A percentile compares a stretch with the other conserved stretches of the same genome.
These are phyloP conservation scores for Suillus ampliporus DNA, from an alignment of 768 basidiomycete species.

Conservation along the genomic window DNA sequence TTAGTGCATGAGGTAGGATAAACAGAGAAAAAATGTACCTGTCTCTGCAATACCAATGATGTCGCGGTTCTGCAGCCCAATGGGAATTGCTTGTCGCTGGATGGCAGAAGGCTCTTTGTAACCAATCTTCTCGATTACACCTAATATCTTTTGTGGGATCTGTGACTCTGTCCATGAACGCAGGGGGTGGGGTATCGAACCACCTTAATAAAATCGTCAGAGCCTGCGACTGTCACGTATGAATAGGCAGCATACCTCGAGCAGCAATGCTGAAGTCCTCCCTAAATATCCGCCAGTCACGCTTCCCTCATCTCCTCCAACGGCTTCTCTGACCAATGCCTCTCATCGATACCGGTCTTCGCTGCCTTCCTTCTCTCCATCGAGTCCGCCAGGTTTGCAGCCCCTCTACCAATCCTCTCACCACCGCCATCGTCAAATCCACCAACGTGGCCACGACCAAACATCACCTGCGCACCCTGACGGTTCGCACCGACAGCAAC, in stretches of 20 bases:
- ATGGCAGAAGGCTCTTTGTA: constrained; percentile 98
- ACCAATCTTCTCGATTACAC: constrained; percentile 88
- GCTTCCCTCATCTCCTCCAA: constrained; percentile 91
- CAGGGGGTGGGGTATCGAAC: constrained; percentile 90
- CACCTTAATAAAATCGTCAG: constrained; percentile 56
- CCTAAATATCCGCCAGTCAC: constrained; percentile 99
- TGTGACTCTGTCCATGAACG: constrained; percentile 90
- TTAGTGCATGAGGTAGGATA: constrained; percentile 11
- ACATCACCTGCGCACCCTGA: constrained; percentile 88
- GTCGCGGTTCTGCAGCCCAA: constrained; percentile 94
- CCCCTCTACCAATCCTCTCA: constrained; percentile 50
- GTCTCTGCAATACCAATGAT: constrained; percentile 99
- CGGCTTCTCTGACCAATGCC: constrained; percentile 97
- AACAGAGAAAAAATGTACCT: constrained; percentile 52
- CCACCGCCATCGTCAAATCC: constrained; percentile 83
- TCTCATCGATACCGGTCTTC: constrained; percentile 85
- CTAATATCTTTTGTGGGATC: constrained; percentile 80
- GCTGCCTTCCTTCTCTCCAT: constrained; percentile 84
- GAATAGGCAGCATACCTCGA: constrained; percentile 58
- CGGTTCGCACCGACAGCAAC: constrained; percentile 70
- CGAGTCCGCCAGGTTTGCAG: constrained; percentile 70
- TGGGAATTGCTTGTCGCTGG: constrained; percentile 99
- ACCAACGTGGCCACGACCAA: constrained; percentile 81
- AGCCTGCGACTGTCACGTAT: constrained; percentile 1
- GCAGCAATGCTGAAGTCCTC: constrained; percentile 98